Conservation (phyloP, 768 basidiomycete genomes). For the Pleurotus platypus region DNA sequence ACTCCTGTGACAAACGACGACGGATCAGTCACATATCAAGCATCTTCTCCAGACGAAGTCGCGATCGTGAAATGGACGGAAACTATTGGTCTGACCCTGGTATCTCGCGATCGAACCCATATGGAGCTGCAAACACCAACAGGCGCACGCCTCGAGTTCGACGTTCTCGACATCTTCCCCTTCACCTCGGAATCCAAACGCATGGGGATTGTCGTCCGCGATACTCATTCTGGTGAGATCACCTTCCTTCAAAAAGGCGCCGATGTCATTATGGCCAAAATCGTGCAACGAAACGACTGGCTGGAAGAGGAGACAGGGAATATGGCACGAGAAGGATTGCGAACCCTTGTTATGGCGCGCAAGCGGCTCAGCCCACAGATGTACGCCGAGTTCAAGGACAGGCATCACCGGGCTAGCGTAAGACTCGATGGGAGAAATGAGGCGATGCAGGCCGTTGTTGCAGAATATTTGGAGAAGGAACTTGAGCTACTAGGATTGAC, state of each 20-base stretch:
- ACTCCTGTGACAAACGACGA: constrained; percentile 96
- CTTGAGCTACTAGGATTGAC: constrained; percentile 91
- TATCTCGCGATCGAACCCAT: constrained; percentile 85
- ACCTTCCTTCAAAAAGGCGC: constrained; percentile 96
- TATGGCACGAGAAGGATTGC: constrained; percentile 94
- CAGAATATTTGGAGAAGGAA: constrained; percentile 79
- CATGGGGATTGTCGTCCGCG: constrained; percentile 96
- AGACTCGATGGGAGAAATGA: constrained; percentile 77
- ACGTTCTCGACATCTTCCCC: constrained; percentile 93
- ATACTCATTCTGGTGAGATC: constrained; percentile 70
- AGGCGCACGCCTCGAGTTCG: constrained; percentile 64
- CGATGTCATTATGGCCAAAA: constrained; percentile 95
- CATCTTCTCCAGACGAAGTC: constrained; percentile 97
- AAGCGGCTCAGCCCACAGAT: constrained; percentile 68
- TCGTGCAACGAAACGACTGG: constrained; percentile 98
- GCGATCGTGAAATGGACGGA: constrained; percentile 98
- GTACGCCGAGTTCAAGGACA: constrained; percentile 70
- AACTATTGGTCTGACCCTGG: constrained; percentile 87
- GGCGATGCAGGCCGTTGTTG: constrained; percentile 72
- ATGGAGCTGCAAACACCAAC: constrained; percentile 79
- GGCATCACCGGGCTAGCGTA: constrained; percentile 77
- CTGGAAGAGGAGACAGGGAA: constrained; percentile 97
- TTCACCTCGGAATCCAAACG: constrained; percentile 99
- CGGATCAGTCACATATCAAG: constrained; percentile 93
- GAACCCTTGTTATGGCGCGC: constrained; percentile 90